Evolutionary conservation across 495 filamentous ascomycete species (phyloP), one percentile per base, ranked within the genome.

Genomic region (Xylona heveae): DNA sequence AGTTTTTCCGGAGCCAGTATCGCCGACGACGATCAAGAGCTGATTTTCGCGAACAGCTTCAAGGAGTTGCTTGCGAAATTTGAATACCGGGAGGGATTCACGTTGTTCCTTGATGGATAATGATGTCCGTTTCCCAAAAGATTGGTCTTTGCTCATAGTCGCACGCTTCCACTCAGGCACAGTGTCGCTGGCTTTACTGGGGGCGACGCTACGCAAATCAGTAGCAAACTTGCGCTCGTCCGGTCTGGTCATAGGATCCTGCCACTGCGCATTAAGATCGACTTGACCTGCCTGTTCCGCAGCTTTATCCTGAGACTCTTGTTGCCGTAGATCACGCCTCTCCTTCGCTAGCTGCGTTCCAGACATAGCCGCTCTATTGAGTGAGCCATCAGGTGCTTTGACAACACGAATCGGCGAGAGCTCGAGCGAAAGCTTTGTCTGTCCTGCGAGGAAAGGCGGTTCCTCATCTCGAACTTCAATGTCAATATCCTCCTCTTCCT

Each of bases 381-480:
- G 64, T 0, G 82, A 92, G 9, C 88, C 88, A 49, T 97, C 88
- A 4, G 88, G 88, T 1, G 90, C 88, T 53, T 97, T 97, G 41
- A 97, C 78, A 8, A 97, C 82, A 44, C 88, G 62, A 38, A 97
- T 95, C 2, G 88, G 88, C 5, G 83, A 93, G 6, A 97, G 53
- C 46, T 95, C 90, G 6, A 95, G 62, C 13, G 78, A 85, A 49
- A 91, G 84, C 44, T 92, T 92, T 2, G 88, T 97, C 53, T 95
- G 90, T 1, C 88, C 88, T 6, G 81, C 79, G 26, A 97, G 52
- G 61, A 97, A 97, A 0, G 90, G 90, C 9, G 88, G 88, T 42
- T 97, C 88, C 43, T 95, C 90, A 38, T 94, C 90, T 44, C 71
- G 64, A 28, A 97, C 77, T 50, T 97, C 88, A 40, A 97, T 97